These are phyloP conservation scores for Xylaria sp. DNA, from an alignment of 2,329 filamentous ascomycete species.

Conservation along the genomic window DNA sequence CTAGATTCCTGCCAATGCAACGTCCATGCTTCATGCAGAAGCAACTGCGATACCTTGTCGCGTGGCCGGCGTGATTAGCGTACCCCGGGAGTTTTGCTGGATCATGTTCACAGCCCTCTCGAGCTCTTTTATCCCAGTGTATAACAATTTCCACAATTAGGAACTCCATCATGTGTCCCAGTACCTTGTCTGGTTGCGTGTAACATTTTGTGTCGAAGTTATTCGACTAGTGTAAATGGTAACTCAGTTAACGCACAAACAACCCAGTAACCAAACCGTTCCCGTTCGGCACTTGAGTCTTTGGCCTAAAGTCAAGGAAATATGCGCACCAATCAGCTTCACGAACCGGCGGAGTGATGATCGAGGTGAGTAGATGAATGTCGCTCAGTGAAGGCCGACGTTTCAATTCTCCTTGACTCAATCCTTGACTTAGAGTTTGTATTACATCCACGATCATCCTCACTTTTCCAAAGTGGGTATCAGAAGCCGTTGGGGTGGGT, in stretches of 20 bases:
- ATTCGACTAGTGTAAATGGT: not conserved
- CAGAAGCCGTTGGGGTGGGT: no score
- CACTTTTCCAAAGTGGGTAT: no score
- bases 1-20: not conserved
- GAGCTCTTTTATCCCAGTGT: not conserved
- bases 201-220: not conserved
- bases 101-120: not conserved
- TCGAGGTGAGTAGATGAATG: slow-evolving; percentile 7
- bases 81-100: not conserved
- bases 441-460: no score
- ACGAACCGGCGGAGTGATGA: not conserved
- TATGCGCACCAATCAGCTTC: slow-evolving; percentile 36
- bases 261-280: not conserved
- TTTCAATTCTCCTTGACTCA: no score
- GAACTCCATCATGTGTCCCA: not conserved
- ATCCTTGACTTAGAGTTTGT: no score
- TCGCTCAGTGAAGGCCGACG: slow-evolving; percentile 6
- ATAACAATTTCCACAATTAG: no score
- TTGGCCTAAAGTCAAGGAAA: not conserved
- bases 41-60: not conserved
- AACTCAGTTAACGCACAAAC: not conserved
- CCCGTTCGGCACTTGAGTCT: slow-evolving; percentile 5
- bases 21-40: slow-evolving; percentile 17
- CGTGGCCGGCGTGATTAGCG: not conserved
- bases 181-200: not conserved